phyloP scores from a whole-genome alignment of 73 alveolate genomes.

The Paramecium tetraurelia region DNA sequence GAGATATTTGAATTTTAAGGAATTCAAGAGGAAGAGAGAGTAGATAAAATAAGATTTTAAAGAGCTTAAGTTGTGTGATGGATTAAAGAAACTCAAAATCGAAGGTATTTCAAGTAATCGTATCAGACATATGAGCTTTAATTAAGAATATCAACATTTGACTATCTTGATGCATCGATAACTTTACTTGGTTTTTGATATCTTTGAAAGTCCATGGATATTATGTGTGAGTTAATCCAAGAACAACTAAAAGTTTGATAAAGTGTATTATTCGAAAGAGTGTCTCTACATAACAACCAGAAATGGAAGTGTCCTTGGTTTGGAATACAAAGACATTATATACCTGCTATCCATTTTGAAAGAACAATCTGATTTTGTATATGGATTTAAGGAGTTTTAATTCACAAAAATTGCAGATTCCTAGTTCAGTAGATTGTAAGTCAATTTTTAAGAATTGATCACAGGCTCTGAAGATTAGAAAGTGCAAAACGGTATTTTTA shows the following conservation, averaged over 20 bases:
- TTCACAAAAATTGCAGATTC: slow-evolving; percentile 33
- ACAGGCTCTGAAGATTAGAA: not conserved
- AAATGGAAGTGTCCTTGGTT: not conserved
- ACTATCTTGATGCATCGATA: not conserved
- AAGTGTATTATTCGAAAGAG: not conserved
- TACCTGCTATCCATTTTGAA: not conserved
- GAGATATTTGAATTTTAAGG: not conserved
- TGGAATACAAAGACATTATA: not conserved
- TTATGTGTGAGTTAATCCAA: not conserved
- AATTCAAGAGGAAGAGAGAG: not conserved
- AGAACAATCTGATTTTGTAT: not conserved
- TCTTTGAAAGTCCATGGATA: not conserved
- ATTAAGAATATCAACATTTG: not conserved
- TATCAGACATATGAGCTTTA: not conserved
- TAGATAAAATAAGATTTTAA: not conserved
- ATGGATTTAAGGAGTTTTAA: slow-evolving; percentile 30
- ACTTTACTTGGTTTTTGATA: not conserved
- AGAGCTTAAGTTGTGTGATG: slow-evolving; percentile 16
- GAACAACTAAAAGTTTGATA: not conserved
- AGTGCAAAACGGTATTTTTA: not conserved
- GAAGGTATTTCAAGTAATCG: not conserved
- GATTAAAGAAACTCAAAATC: not conserved
- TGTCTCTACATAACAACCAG: not conserved
- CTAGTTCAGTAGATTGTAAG: not conserved
- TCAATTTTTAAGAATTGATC: not conserved